A percentile compares a stretch with the other conserved stretches of the same genome.
These are phyloP conservation scores for Colletotrichum lindemuthianum DNA, from an alignment of 2,329 filamentous ascomycete genomes.

Conservation along the genomic window DNA sequence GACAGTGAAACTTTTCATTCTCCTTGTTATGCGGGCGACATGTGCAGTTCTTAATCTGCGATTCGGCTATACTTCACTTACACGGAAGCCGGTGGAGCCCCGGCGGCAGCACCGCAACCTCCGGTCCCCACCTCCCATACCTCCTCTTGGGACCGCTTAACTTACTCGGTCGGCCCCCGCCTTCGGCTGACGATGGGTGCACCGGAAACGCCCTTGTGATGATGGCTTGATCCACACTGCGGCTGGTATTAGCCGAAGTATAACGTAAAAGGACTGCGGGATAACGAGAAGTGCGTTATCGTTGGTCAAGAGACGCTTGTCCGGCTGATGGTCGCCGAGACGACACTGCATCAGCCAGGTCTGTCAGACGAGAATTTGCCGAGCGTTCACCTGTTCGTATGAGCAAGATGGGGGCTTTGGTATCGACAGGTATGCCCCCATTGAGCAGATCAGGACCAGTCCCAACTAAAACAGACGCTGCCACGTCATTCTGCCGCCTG, in stretches of 20 bases:
- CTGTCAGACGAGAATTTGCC: no score
- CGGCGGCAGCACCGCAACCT: constrained; percentile 7
- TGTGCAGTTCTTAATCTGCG: constrained; percentile 4
- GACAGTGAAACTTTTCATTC: constrained; percentile 11
- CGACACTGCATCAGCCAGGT: no score
- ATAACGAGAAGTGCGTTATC: neutral
- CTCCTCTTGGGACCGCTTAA: constrained; percentile 14
- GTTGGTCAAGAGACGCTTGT: no score
- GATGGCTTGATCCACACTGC: constrained; percentile 12
- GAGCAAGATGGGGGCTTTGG: no score
- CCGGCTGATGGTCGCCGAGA: no score
- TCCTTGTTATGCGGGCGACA: neutral
- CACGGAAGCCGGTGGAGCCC: constrained; percentile 16
- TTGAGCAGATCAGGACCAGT: no score
- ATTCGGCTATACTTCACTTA: constrained; percentile 27
- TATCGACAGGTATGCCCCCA: no score
- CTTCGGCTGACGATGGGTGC: no score
- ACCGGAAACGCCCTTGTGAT: constrained; percentile 5
- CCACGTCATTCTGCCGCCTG: no score
- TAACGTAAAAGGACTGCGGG: neutral
- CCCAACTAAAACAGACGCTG: no score
- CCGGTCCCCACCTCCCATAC: constrained; percentile 5
- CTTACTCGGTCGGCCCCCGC: constrained; percentile 25
- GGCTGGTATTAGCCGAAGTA: neutral
- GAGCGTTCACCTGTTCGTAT: no score